phyloP scores from a whole-genome alignment of 1,139 yeast genomes.

The Hansenula sp. region DNA sequence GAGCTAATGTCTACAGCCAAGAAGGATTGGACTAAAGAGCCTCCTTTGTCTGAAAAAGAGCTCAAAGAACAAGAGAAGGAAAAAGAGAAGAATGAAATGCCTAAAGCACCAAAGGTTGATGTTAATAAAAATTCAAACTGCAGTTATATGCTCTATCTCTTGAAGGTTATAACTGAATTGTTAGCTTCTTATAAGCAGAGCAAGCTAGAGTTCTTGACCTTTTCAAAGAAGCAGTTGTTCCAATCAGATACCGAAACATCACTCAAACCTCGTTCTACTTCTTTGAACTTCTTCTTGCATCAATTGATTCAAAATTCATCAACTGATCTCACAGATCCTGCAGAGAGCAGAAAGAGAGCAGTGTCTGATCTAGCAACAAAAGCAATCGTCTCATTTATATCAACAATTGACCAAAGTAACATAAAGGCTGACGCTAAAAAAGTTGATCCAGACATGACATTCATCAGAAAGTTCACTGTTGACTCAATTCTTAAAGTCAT shows the following conservation, averaged over 20 bases:
- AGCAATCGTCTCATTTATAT: conserved; percentile 55
- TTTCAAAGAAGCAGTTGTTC: conserved; percentile 50
- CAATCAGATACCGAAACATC: conserved; percentile 27
- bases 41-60: conserved; percentile 22
- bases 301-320: conserved; percentile 32
- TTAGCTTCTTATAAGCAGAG: conserved; percentile 75
- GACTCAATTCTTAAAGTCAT: conserved; percentile 66
- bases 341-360: conserved; percentile 28
- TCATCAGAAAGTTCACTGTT: conserved; percentile 68
- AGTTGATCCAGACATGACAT: conserved; percentile 65
- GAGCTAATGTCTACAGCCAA: conserved; percentile 59
- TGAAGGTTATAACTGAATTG: conserved; percentile 67
- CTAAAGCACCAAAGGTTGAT: conserved; percentile 26
- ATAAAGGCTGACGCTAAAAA: conserved; percentile 39
- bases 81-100: conserved; percentile 26
- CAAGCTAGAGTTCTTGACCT: conserved; percentile 78
- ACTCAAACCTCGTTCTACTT: conserved; percentile 65
- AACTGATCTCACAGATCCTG: conserved; percentile 30
- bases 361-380: conserved; percentile 33
- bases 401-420: conserved; percentile 45
- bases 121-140: conserved; percentile 43
- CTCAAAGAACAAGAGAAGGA: conserved; percentile 19
- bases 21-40: conserved; percentile 44
- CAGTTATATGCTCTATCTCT: conserved; percentile 61
- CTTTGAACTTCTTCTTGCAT: conserved; percentile 72